phyloP scores from a whole-genome alignment of 768 basidiomycete genomes.

The Rhizopogon vulgaris region DNA sequence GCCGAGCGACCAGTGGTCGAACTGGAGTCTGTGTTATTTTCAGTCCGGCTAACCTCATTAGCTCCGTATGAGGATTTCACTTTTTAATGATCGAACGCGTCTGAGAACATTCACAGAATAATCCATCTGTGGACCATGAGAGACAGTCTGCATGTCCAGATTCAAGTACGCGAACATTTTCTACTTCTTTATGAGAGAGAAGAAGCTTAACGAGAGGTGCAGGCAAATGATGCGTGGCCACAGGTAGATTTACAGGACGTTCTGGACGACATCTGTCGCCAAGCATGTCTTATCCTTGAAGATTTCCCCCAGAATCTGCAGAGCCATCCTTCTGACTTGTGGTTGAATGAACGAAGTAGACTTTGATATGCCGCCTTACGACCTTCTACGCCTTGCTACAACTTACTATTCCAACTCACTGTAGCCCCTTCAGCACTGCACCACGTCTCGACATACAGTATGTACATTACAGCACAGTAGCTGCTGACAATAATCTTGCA shows the following conservation, averaged over 20 bases:
- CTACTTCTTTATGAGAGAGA: not conserved
- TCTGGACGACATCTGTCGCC: not conserved
- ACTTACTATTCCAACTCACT: not conserved
- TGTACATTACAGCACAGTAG: no score
- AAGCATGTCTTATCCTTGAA: not conserved
- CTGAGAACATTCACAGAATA: not conserved
- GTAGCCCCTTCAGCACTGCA: no score
- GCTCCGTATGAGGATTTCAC: not conserved
- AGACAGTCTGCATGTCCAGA: not conserved
- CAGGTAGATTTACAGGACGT: not conserved
- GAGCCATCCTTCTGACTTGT: not conserved
- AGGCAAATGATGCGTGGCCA: not conserved
- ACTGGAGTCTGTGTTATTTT: not conserved
- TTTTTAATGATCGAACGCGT: not conserved
- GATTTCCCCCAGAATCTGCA: not conserved
- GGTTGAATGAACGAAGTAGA: not conserved
- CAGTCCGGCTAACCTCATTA: not conserved
- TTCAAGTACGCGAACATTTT: not conserved
- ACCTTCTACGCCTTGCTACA: no score
- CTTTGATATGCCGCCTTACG: not conserved
- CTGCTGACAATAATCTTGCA: no score
- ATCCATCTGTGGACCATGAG: slow-evolving; percentile 1
- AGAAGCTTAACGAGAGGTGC: not conserved
- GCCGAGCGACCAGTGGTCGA: not conserved
- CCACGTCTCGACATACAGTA: no score